These are phyloP conservation scores for Parastagonospora avenae DNA, from an alignment of 2,329 filamentous ascomycete genomes.

Conservation along the genomic window DNA sequence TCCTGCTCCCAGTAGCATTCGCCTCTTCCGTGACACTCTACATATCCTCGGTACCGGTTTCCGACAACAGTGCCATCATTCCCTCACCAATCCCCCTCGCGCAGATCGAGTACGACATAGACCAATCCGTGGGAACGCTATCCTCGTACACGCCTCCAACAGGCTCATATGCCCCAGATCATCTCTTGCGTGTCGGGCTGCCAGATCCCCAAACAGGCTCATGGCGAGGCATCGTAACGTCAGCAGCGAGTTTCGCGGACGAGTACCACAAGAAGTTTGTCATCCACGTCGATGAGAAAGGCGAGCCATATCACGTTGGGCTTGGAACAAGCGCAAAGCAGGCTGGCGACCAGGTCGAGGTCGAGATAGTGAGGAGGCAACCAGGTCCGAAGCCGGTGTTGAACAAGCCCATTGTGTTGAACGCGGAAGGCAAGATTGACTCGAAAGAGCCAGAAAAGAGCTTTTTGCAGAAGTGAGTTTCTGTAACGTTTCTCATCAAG, in stretches of 20 bases:
- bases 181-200: slow-evolving; percentile 53
- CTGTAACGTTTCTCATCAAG: neutral
- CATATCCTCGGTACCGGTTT: slow-evolving; percentile 81
- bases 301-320: slow-evolving; percentile 52
- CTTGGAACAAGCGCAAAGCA: slow-evolving; percentile 46
- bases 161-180: slow-evolving; percentile 40
- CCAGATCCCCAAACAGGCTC: slow-evolving; percentile 43
- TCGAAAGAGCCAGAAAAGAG: slow-evolving; percentile 54
- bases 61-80: slow-evolving; percentile 66
- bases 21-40: slow-evolving; percentile 46
- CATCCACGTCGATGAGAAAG: slow-evolving; percentile 51
- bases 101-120: slow-evolving; percentile 50
- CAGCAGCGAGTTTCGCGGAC: slow-evolving; percentile 49
- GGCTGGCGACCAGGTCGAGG: slow-evolving; percentile 45
- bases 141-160: slow-evolving; percentile 44
- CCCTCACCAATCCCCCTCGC: slow-evolving; percentile 49
- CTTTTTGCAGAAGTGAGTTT: slow-evolving; percentile 58
- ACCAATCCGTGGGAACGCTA: slow-evolving; percentile 42
- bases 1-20: slow-evolving; percentile 46
- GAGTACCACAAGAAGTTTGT: slow-evolving; percentile 51
- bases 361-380: slow-evolving; percentile 48
- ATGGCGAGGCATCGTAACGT: slow-evolving; percentile 54
- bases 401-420: slow-evolving; percentile 61
- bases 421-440: slow-evolving; percentile 60
- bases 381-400: slow-evolving; percentile 50